A percentile compares a stretch with the other conserved stretches of the same genome.
phyloP scores from a whole-genome alignment of 2,329 filamentous ascomycete species.

The Colletotrichum sp. region DNA sequence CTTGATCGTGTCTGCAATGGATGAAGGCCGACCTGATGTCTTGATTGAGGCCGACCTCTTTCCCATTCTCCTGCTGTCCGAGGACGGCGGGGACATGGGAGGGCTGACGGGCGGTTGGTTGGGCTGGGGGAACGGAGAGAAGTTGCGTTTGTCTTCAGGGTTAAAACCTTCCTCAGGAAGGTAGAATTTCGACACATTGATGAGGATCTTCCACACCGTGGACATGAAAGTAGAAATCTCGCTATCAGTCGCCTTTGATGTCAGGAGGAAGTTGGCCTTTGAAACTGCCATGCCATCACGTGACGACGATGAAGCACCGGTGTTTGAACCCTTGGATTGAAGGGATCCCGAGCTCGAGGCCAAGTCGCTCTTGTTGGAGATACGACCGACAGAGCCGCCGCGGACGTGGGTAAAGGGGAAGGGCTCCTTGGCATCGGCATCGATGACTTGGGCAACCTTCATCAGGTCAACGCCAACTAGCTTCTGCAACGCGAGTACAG shows the following conservation, averaged over 20 bases:
- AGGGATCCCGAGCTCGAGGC: slow-evolving; percentile 4
- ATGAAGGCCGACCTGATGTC: slow-evolving; percentile 30
- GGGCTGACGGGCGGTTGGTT: not conserved
- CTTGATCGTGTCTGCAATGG: slow-evolving; percentile 37
- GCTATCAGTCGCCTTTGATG: slow-evolving; percentile 56
- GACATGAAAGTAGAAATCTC: slow-evolving; percentile 62
- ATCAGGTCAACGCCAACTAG: slow-evolving; percentile 61
- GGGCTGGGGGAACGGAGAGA: slow-evolving; percentile 33
- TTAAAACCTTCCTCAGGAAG: slow-evolving; percentile 38
- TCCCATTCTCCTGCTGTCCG: not conserved
- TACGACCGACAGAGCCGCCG: slow-evolving; percentile 33
- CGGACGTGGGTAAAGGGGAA: slow-evolving; percentile 45
- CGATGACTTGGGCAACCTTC: slow-evolving; percentile 64
- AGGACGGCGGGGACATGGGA: slow-evolving; percentile 15
- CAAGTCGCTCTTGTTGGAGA: slow-evolving; percentile 16
- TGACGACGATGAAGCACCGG: not conserved
- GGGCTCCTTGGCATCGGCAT: slow-evolving; percentile 42
- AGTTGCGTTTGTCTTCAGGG: slow-evolving; percentile 24
- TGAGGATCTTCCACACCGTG: slow-evolving; percentile 54
- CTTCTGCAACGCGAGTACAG: slow-evolving; percentile 62
- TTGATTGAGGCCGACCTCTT: slow-evolving; percentile 2
- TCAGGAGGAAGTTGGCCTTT: slow-evolving; percentile 62
- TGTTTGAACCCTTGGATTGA: not conserved
- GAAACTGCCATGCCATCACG: slow-evolving; percentile 41
- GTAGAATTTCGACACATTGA: slow-evolving; percentile 52